These are phyloP conservation scores for Ophiobolus disseminans DNA, from an alignment of 2,329 filamentous ascomycete genomes.

Conservation along the genomic window DNA sequence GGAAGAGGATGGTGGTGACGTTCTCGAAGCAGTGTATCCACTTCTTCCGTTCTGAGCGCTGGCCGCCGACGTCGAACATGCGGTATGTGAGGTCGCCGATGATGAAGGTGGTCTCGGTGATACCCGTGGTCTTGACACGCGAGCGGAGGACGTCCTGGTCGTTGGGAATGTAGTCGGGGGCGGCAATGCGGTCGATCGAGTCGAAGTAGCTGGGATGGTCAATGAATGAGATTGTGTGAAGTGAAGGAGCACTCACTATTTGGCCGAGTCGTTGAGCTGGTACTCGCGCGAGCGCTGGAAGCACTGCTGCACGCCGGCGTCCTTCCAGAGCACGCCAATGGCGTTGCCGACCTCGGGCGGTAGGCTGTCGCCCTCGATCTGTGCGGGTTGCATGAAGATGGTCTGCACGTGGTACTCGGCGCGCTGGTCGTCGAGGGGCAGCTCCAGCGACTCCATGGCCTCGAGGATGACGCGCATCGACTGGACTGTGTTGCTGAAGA, in stretches of 20 bases:
- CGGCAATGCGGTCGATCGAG: constrained; percentile 87
- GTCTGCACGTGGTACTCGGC: constrained; percentile 98
- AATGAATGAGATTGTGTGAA: constrained; percentile 19
- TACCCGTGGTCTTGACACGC: constrained; percentile 97
- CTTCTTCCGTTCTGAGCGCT: constrained; percentile 96
- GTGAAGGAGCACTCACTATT: constrained; percentile 73
- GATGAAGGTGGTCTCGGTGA: constrained; percentile 95
- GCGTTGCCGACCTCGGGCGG: constrained; percentile 94
- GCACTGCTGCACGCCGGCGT: constrained; percentile 89
- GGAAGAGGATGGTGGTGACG: constrained; percentile 93
- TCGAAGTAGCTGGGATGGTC: constrained; percentile 80
- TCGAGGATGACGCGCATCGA: constrained; percentile 75
- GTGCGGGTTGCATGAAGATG: constrained; percentile 97
- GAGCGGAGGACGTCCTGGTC: constrained; percentile 95
- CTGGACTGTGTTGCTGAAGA: constrained; percentile 74
- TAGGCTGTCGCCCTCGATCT: constrained; percentile 93
- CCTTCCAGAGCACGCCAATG: constrained; percentile 91
- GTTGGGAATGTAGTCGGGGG: constrained; percentile 91
- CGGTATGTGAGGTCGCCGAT: constrained; percentile 93
- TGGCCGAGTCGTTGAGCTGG: constrained; percentile 93
- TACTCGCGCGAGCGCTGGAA: constrained; percentile 96
- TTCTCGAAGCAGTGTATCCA: constrained; percentile 99
- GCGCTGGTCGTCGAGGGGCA: constrained; percentile 87
- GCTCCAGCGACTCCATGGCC: constrained; percentile 72
- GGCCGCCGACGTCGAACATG: constrained; percentile 97